phyloP scores from a whole-genome alignment of 768 basidiomycete genomes.

The Cystoderma amianthinum region DNA sequence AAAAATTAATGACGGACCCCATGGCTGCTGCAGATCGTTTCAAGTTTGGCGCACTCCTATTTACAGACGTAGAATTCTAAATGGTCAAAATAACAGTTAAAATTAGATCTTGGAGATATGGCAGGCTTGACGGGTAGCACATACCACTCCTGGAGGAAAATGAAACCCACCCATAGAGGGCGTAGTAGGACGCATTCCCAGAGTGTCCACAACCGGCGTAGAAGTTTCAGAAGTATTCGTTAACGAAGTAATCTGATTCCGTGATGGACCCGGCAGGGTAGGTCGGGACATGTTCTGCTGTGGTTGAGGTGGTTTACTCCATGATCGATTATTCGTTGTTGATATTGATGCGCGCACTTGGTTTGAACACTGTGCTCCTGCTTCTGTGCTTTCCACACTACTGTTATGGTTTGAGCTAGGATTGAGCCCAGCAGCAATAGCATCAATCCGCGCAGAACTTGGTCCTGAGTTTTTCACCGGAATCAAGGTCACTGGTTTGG shows the following conservation, averaged over 20 bases:
- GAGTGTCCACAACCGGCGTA: too few relatives aligned
- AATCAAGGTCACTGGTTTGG: neutral
- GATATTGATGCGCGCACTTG: conserved; percentile 5
- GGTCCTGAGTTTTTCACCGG: neutral
- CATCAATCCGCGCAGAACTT: conserved; percentile 4
- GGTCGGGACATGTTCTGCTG: conserved; percentile 2
- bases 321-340: too few relatives aligned
- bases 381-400: too few relatives aligned
- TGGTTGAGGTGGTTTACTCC: too few relatives aligned
- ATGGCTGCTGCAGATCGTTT: conserved; percentile 27
- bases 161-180: conserved; percentile 44
- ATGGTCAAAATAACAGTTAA: conserved; percentile 1
- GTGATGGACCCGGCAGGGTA: conserved; percentile 3
- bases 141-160: conserved; percentile 39
- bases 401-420: too few relatives aligned
- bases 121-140: conserved; percentile 7
- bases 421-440: conserved; percentile 12
- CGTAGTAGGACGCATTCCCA: conserved; percentile 14
- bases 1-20: conserved; percentile 7
- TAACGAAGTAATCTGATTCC: conserved; percentile 8
- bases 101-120: neutral
- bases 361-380: neutral
- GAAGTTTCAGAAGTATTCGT: too few relatives aligned
- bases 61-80: conserved; percentile 4
- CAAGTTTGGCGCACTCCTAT: conserved; percentile 13